Evolutionary conservation across 23 red algal species (phyloP), one percentile per base, ranked within the genome.

Genomic region (Gracilaria caudata): DNA sequence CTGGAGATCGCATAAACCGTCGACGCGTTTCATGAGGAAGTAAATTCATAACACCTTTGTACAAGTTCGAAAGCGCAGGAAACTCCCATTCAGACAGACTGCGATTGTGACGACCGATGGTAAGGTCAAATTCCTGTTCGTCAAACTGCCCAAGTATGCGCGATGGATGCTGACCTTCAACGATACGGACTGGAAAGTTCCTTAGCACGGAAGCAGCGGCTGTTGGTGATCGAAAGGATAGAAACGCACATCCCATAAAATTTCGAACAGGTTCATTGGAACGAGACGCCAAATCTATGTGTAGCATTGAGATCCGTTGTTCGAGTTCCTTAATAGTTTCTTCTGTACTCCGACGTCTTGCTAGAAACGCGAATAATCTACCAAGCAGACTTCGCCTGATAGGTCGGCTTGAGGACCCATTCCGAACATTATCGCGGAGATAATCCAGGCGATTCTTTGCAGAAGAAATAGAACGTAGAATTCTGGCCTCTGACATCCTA

Each of bases 221-320:
- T n/a, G 75, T 83, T 19, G 88, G 77, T 16, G 83, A 84, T 44
- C 76, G 80, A 41, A 90, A 85, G 5, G 89, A 82, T 19, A 95
- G 64, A 64, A 95, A 95, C 32, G 83, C 86, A 56, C 94, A 95
- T 40, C 94, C 94, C 29, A 84, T 60, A 68, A 92, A 95, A 36
- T 95, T 79, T 32, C 70, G 71, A 66, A 83, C 94, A 19, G 80
- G 80, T 14, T 78, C 90, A 9, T 19, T 49, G 1, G 46, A 64
- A 9, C 66, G 57, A 30, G 90, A 61, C 30, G 77, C 81, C 20
- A 93, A 41, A 58, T 93, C 90, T 26, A 37, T 64, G 14, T 79
- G 53, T 25, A 93, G 26, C 0, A 28, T 33, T 39, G 35, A n/a
- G 64, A 93, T 85, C 36, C 77, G 66, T 34, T 66, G 33, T 44